Percentiles rank a stretch among this genome's conserved stretches.
Evolutionary conservation across 768 basidiomycete genomes (phyloP).

Genomic region (Lactarius sp.): DNA sequence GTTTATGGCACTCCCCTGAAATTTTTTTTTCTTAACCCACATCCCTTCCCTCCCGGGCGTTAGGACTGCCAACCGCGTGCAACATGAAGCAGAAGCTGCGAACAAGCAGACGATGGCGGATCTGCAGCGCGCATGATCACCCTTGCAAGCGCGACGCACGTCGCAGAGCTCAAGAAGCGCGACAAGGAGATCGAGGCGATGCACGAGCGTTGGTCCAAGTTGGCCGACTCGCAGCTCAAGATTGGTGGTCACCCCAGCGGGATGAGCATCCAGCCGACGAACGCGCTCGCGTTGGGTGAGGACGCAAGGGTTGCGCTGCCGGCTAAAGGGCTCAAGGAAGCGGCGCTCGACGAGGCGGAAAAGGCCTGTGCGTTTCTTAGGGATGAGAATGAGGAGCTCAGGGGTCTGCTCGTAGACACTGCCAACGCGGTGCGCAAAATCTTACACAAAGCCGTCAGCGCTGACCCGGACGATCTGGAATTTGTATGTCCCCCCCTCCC

Average conservation of each 20-base stretch:
- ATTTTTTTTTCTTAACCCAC: no score
- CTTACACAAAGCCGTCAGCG: no score
- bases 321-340: constrained; percentile 53
- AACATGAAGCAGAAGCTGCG: constrained; percentile 55
- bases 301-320: no score
- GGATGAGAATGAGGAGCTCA: constrained; percentile 61
- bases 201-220: constrained; percentile 67
- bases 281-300: constrained; percentile 46
- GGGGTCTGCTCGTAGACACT: constrained; percentile 52
- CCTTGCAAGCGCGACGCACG: constrained; percentile 62
- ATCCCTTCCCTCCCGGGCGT: not conserved
- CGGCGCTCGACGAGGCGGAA: constrained; percentile 71
- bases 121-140: constrained; percentile 64
- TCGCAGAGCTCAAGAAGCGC: constrained; percentile 72
- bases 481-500: no score
- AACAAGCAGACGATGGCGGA: constrained; percentile 70
- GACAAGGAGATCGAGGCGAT: constrained; percentile 80
- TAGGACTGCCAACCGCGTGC: constrained; percentile 46
- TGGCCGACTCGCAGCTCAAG: constrained; percentile 64
- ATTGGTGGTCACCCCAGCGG: constrained; percentile 34
- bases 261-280: constrained; percentile 46
- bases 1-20: constrained; percentile 31
- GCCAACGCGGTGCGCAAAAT: constrained; percentile 46
- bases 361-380: constrained; percentile 52
- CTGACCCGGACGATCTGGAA: no score